These are phyloP conservation scores for Microdochium nivale DNA, from an alignment of 2,329 filamentous ascomycete species.

Conservation along the genomic window DNA sequence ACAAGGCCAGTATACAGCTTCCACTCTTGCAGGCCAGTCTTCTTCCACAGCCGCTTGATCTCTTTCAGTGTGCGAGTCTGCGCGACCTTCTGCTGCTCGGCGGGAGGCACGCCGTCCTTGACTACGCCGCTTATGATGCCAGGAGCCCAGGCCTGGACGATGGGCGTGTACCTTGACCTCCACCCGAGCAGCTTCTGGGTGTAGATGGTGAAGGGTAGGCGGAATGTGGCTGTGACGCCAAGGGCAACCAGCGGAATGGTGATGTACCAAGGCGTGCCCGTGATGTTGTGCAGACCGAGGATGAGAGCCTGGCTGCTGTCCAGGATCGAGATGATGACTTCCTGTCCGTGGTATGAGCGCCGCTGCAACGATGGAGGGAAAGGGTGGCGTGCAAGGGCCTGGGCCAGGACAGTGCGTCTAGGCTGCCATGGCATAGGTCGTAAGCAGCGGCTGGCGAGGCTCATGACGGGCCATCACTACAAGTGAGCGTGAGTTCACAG, in stretches of 20 bases:
- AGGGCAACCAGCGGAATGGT: conserved; percentile 44
- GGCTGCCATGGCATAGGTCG: conserved; percentile 3
- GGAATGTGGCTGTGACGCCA: conserved; percentile 31
- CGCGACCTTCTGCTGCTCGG: conserved; percentile 11
- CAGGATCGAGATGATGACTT: conserved; percentile 21
- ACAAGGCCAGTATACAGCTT: conserved; percentile 30
- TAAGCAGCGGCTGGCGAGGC: not conserved
- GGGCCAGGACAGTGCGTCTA: not conserved
- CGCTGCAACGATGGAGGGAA: conserved; percentile 3
- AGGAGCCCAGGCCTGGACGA: conserved; percentile 25
- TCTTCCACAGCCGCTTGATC: conserved; percentile 13
- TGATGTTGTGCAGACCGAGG: conserved; percentile 29
- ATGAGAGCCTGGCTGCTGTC: conserved; percentile 33
- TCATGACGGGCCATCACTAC: not conserved
- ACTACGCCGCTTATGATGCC: conserved; percentile 12
- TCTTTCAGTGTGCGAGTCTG: conserved; percentile 15
- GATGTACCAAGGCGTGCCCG: conserved; percentile 43
- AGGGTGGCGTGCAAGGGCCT: not conserved
- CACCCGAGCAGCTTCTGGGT: conserved; percentile 18
- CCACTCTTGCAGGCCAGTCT: conserved; percentile 37
- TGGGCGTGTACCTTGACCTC: conserved; percentile 16
- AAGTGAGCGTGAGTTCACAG: not conserved
- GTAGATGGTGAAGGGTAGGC: conserved; percentile 38
- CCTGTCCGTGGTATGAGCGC: conserved; percentile 22
- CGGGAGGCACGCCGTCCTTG: conserved; percentile 5